Evolutionary conservation across 2,329 filamentous ascomycete species (phyloP).

Genomic region (Capronia epimyces): DNA sequence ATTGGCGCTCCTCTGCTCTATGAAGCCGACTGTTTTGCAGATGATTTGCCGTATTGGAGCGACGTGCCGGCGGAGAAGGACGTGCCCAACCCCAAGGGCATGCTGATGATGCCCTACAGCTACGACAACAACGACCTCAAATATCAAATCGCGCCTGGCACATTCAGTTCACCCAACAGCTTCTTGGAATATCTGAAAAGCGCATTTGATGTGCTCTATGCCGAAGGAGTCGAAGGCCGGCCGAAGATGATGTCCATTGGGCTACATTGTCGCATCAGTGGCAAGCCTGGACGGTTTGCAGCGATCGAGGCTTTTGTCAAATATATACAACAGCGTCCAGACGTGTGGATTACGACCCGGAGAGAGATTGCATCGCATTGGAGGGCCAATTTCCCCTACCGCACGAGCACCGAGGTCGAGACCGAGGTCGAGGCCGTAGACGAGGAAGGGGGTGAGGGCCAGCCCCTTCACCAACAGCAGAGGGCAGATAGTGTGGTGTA

Average conservation of each 20-base stretch:
- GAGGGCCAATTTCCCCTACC: conserved; percentile 38
- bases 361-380: conserved; percentile 42
- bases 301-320: conserved; percentile 40
- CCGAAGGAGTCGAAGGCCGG: conserved; percentile 44
- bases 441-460: too few species aligned
- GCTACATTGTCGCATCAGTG: conserved; percentile 50
- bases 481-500: too few species aligned
- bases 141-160: conserved; percentile 42
- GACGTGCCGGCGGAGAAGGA: conserved; percentile 46
- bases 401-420: too few species aligned
- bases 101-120: conserved; percentile 51
- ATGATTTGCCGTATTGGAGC: conserved; percentile 54
- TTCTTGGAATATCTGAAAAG: conserved; percentile 34
- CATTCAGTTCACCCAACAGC: conserved; percentile 39
- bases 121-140: conserved; percentile 55
- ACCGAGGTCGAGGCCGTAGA: too few species aligned
- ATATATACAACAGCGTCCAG: conserved; percentile 47
- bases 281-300: conserved; percentile 48
- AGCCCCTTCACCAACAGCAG: too few species aligned
- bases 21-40: conserved; percentile 49
- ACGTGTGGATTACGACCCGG: conserved; percentile 43
- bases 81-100: conserved; percentile 41
- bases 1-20: conserved; percentile 49
- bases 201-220: conserved; percentile 51
- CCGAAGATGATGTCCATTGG: conserved; percentile 57